A percentile compares a stretch with the other conserved stretches of the same genome.
These are phyloP conservation scores for Hymenochaete sp. DNA, from an alignment of 1,284 basidiomycete genomes.

Conservation along the genomic window DNA sequence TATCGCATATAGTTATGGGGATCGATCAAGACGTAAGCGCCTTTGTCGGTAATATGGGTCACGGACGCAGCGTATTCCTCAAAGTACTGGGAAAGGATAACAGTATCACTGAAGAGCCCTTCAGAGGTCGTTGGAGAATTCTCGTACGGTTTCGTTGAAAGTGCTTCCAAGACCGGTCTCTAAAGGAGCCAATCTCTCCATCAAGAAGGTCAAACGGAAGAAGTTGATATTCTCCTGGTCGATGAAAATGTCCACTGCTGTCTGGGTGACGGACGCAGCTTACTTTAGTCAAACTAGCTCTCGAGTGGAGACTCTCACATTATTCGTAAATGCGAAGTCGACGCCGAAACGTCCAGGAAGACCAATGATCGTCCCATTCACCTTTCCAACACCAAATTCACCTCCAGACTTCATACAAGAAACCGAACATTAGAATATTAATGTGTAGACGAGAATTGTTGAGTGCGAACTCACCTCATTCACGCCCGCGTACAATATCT, in stretches of 20 bases:
- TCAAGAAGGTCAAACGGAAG: constrained; percentile 41
- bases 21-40: constrained; percentile 36
- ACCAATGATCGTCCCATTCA: constrained; percentile 21
- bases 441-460: neutral
- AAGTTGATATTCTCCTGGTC: constrained; percentile 41
- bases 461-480: constrained; percentile 14
- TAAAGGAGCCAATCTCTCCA: constrained; percentile 41
- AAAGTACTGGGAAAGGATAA: constrained; percentile 33
- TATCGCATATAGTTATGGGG: constrained; percentile 44
- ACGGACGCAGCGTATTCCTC: constrained; percentile 34
- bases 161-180: constrained; percentile 32
- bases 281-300: neutral
- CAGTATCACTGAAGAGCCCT: neutral
- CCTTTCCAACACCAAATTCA: constrained; percentile 12
- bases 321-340: constrained; percentile 40
- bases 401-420: constrained; percentile 13
- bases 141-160: constrained; percentile 38
- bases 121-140: neutral
- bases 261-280: constrained; percentile 22
- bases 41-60: constrained; percentile 37
- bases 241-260: constrained; percentile 37
- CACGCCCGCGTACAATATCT: constrained; percentile 17
- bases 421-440: neutral
- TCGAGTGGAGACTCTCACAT: constrained; percentile 24
- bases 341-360: constrained; percentile 37